Evolutionary conservation across 2,329 filamentous ascomycete genomes (phyloP).

Genomic region (Colletotrichum eleusines): DNA sequence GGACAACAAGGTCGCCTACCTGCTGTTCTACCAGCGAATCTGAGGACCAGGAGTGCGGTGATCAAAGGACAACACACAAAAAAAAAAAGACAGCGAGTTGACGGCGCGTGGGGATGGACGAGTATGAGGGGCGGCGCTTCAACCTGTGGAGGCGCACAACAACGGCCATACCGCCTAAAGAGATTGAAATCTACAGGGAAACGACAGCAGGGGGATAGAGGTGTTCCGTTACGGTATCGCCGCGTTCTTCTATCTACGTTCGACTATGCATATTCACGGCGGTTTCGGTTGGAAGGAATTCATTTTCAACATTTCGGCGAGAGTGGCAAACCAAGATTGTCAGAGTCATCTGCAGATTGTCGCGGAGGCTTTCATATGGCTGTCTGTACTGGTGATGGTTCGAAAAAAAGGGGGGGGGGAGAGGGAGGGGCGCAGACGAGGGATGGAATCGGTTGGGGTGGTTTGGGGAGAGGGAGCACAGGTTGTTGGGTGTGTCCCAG

Average conservation of each 20-base stretch:
- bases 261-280: conserved; percentile 18
- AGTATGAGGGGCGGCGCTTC: conserved; percentile 8
- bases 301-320: conserved; percentile 20
- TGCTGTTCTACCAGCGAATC: conserved; percentile 92
- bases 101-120: conserved; percentile 19
- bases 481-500: neutral
- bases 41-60: conserved; percentile 46
- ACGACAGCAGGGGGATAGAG: conserved; percentile 17
- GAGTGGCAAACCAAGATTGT: conserved; percentile 12
- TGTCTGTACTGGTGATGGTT: conserved; percentile 10
- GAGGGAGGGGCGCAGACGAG: neutral
- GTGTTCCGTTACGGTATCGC: conserved; percentile 7
- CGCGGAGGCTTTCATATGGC: conserved; percentile 31
- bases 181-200: conserved; percentile 19
- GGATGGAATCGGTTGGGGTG: neutral
- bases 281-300: conserved; percentile 14
- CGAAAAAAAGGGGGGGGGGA: neutral
- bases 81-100: conserved; percentile 14
- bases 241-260: conserved; percentile 31
- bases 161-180: conserved; percentile 1
- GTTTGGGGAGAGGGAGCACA: neutral
- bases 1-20: conserved; percentile 97
- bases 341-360: conserved; percentile 20
- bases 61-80: conserved; percentile 13
- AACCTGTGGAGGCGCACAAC: neutral